Evolutionary conservation across 306 rosid genomes (phyloP).

Genomic region (Myrica gale): DNA sequence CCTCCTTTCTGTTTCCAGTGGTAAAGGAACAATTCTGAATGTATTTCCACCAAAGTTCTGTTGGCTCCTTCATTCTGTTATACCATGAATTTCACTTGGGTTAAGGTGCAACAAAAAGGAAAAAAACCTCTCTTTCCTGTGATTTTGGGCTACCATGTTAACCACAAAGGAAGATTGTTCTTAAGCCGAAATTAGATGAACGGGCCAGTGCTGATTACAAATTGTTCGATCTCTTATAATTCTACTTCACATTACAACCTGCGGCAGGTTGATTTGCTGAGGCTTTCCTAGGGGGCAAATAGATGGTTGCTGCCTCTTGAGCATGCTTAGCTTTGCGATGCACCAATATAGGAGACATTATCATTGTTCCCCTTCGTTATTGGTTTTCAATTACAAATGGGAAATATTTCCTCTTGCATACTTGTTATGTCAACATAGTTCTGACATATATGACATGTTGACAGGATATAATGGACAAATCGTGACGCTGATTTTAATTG

Average conservation of each 20-base stretch:
- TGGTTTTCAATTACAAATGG: not conserved
- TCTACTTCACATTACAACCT: not conserved
- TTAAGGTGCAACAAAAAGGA: too few relatives aligned
- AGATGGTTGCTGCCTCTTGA: not conserved
- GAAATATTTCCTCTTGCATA: constrained; percentile 1
- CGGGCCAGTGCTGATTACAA: not conserved
- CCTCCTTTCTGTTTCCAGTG: too few relatives aligned
- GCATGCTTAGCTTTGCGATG: not conserved
- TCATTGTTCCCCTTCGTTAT: not conserved
- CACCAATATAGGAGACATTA: too few relatives aligned
- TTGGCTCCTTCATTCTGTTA: too few relatives aligned
- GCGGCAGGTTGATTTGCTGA: not conserved
- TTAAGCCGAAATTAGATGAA: not conserved
- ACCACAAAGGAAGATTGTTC: not conserved
- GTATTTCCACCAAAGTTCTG: too few relatives aligned
- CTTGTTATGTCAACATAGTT: not conserved
- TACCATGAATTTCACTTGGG: too few relatives aligned
- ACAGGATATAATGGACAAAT: constrained; percentile 80
- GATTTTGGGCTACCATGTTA: not conserved
- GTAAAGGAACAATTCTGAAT: too few relatives aligned
- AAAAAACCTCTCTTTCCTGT: too few relatives aligned
- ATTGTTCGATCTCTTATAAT: not conserved
- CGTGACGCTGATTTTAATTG: constrained; percentile 82
- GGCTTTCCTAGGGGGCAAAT: not conserved
- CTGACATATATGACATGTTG: constrained; percentile 17